Evolutionary conservation across 139 green algal species (phyloP), one percentile per base, ranked within the genome.

Genomic region (Coelastrella sp.): DNA sequence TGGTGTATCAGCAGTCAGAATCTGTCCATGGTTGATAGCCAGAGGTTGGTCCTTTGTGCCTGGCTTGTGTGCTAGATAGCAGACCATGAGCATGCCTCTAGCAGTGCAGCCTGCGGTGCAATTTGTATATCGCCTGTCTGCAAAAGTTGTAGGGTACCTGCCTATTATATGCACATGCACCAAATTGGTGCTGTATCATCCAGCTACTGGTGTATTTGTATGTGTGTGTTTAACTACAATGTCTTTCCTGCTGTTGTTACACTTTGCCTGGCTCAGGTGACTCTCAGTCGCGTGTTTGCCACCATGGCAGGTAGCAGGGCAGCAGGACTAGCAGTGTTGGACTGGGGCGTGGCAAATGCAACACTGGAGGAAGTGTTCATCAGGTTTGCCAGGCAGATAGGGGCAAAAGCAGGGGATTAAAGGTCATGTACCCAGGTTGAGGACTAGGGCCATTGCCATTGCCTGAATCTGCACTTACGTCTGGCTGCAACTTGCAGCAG

Each of bases 321-420:
- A 10, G 15, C 68, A 17, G 65, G 57, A 6, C 61, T 90, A 61
- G 49, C 91, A 1, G 86, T 98, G 75, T 68, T 97, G 49, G 97
- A 99, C 79, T 99, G 97, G 97, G 97, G 95, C 12, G 94, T 99
- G 20, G 93, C 94, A 86, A 98, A 98, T 84, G 98, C 96, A 7
- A 98, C 96, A 19, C 95, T 99, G 78, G 97, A 99, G 91, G 97
- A 99, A 84, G 97, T 99, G 12, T 99, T 95, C 79, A 95, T 95
- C 81, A 93, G 93, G 81, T 93, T 95, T 87, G 93, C 93, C 1
- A 80, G 93, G 8, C 19, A 88, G 74, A 92, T 93, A 20, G 90
- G 90, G 12, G 90, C 87, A 78, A 92, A 89, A 49, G 82, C 82
- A 19, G 89, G 82, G 8, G 89, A 89, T 35, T 91, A 72, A 89